Evolutionary conservation across 2,329 filamentous ascomycete genomes (phyloP), one percentile per base, ranked within the genome.

Genomic region (Fonsecaea pedrosoi): DNA sequence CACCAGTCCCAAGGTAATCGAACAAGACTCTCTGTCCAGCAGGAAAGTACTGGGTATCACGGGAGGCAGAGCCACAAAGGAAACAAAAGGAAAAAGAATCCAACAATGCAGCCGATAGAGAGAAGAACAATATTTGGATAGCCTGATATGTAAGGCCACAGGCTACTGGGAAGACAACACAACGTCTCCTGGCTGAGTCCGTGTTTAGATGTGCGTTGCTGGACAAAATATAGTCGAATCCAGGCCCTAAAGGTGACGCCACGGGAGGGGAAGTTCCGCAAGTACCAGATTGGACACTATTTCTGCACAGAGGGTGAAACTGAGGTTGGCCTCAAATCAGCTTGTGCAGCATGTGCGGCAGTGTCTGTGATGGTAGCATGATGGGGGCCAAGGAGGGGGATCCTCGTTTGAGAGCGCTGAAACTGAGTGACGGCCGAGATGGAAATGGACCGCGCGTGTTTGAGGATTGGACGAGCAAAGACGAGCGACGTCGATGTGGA

Each of bases 231-330:
- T 69, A 69, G 42, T 57, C 48, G 32, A 55, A 54, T 18, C 30
- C 35, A 9, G 30, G 48, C 13, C 40, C 34, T 50, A 32, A 25
- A 55, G 48, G 42, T 60, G 54, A 55, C 55, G 55, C 65, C 65
- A 67, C 65, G 60, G 38, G 37, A 54, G 55, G 50, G 35, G 30
- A 15, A 62, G 60, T 56, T 58, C 37, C 63, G 50, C 30, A 57
- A 38, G 56, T 25, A 48, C 38, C 60, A 63, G 63, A 63, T 57
- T 60, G 60, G 66, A 65, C 65, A 48, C 62, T 68, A 68, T 63
- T 68, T 63, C 66, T 55, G 65, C 60, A 18, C n/a, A 45, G 38
- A 37, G 21, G 45, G 45, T 56, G 58, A 62, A 68, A 62, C 55
- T 54, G 59, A 65, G 60, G 59, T 57, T 50, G 59, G 55, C 60